phyloP scores from a whole-genome alignment of 768 basidiomycete species.

The Botryobasidium botryosum region DNA sequence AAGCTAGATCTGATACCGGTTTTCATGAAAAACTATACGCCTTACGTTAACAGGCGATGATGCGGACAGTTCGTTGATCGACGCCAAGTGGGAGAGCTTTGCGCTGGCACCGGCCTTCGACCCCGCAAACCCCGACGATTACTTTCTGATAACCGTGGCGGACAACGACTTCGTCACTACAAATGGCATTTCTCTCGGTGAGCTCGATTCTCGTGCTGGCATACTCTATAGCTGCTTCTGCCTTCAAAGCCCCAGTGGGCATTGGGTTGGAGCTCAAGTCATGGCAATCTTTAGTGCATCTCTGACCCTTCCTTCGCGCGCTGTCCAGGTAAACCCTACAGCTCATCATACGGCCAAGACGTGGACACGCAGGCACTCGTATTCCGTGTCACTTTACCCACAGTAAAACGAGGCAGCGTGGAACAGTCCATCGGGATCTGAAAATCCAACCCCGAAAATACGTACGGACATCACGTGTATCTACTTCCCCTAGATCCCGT shows the following conservation, averaged over 20 bases:
- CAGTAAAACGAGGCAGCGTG: slow-evolving; percentile 10
- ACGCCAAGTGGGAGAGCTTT: slow-evolving; percentile 51
- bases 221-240: too few species aligned
- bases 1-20: too few species aligned
- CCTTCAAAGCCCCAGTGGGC: too few species aligned
- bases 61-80: slow-evolving; percentile 35
- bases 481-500: too few species aligned
- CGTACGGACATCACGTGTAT: too few species aligned
- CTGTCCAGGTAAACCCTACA: too few species aligned
- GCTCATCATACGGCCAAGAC: slow-evolving; percentile 30
- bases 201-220: too few species aligned
- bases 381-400: slow-evolving; percentile 39
- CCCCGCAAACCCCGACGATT: slow-evolving; percentile 38
- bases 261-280: too few species aligned
- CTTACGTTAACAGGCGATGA: slow-evolving; percentile 24
- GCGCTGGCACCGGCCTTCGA: slow-evolving; percentile 40
- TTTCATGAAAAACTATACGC: neutral
- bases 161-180: slow-evolving; percentile 50
- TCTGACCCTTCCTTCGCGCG: too few species aligned
- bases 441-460: too few species aligned
- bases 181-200: slow-evolving; percentile 33
- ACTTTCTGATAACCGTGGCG: slow-evolving; percentile 46
- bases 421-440: slow-evolving; percentile 11
- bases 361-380: slow-evolving; percentile 49
- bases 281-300: too few species aligned